Base-by-base conservation (phyloP, 1,284 basidiomycete species). In the Ganoderma leucocontextum region DNA sequence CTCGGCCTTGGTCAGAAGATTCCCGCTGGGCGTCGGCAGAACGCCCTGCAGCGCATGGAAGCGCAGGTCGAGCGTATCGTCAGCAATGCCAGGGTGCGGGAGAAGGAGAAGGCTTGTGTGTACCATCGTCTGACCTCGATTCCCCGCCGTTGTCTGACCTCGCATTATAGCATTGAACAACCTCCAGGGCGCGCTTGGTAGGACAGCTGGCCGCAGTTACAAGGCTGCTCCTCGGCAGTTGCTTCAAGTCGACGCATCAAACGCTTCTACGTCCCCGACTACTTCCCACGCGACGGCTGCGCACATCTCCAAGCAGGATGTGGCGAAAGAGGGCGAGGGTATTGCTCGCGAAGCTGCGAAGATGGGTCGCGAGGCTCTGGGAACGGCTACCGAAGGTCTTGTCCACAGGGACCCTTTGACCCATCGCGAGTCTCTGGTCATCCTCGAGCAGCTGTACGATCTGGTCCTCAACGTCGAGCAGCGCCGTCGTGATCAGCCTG, bases 51-150 rank as follows among this genome's bases (percentile, higher is more conserved):
- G 76, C 89, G 95, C 69, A 97, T 99, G 94, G 95, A 97, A 74
- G 91, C 95, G 70, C 97, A 99, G 79, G 97, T 99, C 15, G 97
- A 99, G 82, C 86, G 97, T 68, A 95, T 99, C 72, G 96, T 99
- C 22, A 96, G 92, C 75, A 96, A 94, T 78, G 95, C 96, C 2
- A 90, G 95, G 74, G 86, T 94, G 79, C 87, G 94, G 72, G 94
- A 96, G 78, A 92, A 91, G 80, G 92, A 94, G 77, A 94, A 93
- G 77, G 90, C 90, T 15, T 91, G 91, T 93, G 73, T 76, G 86
- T 81, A 63, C 33, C 17, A 36, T 29, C 9, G 22, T 19, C 38
- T 5, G 10, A 10, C 4, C 17, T 25, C 13, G 9, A 15, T 38
- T 52, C n/a, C 22, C 7, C 13, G n/a, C 15, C 9, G 47, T 65